phyloP scores from a whole-genome alignment of 805 yeast species.

The Candida sakaeoensis region DNA sequence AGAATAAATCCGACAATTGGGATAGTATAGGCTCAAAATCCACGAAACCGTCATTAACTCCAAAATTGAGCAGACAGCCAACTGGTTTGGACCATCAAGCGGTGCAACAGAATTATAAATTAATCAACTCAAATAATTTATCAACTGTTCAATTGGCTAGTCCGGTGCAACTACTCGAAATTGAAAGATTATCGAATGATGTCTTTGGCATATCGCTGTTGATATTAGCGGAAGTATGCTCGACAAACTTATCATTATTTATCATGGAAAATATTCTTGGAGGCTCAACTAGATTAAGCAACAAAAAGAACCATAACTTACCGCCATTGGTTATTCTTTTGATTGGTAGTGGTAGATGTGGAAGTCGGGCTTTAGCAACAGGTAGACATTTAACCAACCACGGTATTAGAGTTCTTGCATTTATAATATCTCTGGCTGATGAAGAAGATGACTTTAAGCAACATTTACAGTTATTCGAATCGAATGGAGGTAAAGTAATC shows the following conservation, averaged over 20 bases:
- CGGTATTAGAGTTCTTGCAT: slow-evolving; percentile 64
- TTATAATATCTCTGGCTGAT: slow-evolving; percentile 32
- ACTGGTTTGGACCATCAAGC: slow-evolving; percentile 1
- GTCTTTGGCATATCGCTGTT: slow-evolving; percentile 46
- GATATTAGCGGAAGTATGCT: slow-evolving; percentile 60
- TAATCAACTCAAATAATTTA: slow-evolving; percentile 18
- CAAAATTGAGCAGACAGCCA: slow-evolving; percentile 11
- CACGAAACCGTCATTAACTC: slow-evolving; percentile 13
- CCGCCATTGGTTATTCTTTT: slow-evolving; percentile 73
- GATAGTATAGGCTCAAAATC: slow-evolving; percentile 34
- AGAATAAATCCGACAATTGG: slow-evolving; percentile 48
- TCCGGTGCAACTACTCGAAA: slow-evolving; percentile 74
- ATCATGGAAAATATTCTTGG: slow-evolving; percentile 59
- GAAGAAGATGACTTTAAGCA: slow-evolving; percentile 41
- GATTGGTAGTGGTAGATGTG: slow-evolving; percentile 72
- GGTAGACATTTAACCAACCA: slow-evolving; percentile 77
- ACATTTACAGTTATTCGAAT: slow-evolving; percentile 54
- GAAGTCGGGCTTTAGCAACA: slow-evolving; percentile 70
- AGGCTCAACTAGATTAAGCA: slow-evolving; percentile 59
- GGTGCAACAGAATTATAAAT: slow-evolving; percentile 12
- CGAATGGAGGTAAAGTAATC: slow-evolving; percentile 64
- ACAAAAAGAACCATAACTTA: slow-evolving; percentile 63
- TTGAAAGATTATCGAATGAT: slow-evolving; percentile 58
- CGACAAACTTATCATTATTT: slow-evolving; percentile 58
- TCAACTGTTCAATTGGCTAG: slow-evolving; percentile 57